These are phyloP conservation scores for Penicillium longicatenatum DNA, from an alignment of 495 filamentous ascomycete genomes.

Conservation along the genomic window DNA sequence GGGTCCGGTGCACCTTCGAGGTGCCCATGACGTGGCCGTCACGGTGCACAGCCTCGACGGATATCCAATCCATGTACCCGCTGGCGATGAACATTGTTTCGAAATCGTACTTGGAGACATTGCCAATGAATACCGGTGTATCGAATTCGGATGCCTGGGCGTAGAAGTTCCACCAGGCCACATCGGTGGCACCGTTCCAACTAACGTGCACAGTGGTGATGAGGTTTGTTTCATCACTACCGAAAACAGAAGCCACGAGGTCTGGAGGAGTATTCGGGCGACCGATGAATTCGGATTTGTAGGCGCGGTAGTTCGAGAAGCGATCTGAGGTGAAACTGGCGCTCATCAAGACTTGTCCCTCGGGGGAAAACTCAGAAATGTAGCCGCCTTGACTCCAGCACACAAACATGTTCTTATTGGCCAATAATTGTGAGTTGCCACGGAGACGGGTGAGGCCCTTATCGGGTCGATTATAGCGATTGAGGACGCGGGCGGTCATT, in stretches of 20 bases:
- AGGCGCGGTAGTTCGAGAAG: constrained; percentile 36
- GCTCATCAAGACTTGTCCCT: constrained; percentile 50
- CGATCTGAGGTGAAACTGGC: constrained; percentile 29
- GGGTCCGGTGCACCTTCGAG: constrained; percentile 24
- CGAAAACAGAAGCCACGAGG: constrained; percentile 30
- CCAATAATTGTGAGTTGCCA: constrained; percentile 57
- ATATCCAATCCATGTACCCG: constrained; percentile 40
- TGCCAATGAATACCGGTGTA: constrained; percentile 25
- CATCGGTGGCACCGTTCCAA: constrained; percentile 52
- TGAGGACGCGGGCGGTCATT: constrained; percentile 44
- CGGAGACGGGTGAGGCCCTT: constrained; percentile 51
- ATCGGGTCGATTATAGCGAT: constrained; percentile 45
- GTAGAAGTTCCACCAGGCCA: constrained; percentile 41
- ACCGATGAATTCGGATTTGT: constrained; percentile 38
- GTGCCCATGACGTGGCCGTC: constrained; percentile 22
- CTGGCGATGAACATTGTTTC: constrained; percentile 36
- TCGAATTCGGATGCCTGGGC: constrained; percentile 31
- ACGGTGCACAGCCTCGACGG: constrained; percentile 50
- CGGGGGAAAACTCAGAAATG: constrained; percentile 50
- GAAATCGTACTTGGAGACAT: constrained; percentile 28
- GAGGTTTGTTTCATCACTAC: constrained; percentile 32
- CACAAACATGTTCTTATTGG: constrained; percentile 54
- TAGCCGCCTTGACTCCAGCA: constrained; percentile 58
- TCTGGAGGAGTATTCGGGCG: constrained; percentile 29
- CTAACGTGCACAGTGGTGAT: constrained; percentile 39